phyloP scores from a whole-genome alignment of 306 rosid genomes.

The Boehmeria nivea region DNA sequence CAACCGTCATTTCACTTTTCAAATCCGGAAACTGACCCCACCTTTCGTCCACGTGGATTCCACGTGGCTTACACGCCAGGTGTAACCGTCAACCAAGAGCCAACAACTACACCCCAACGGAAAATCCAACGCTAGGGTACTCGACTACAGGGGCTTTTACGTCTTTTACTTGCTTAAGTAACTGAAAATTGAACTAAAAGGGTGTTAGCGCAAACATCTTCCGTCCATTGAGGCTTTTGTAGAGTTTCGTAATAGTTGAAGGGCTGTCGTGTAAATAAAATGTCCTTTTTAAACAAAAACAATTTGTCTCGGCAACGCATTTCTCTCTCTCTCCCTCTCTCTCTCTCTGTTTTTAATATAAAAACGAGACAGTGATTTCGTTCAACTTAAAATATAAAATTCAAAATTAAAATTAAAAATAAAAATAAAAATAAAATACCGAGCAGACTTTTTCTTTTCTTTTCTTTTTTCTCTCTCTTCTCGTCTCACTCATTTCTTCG shows the following conservation, averaged over 20 bases:
- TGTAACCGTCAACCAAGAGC: constrained; percentile 38
- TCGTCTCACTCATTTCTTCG: not conserved
- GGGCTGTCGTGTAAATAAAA: not conserved
- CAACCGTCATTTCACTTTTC: constrained; percentile 4
- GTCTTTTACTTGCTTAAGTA: not conserved
- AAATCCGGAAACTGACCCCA: constrained; percentile 18
- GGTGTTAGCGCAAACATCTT: not conserved
- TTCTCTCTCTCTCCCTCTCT: constrained; percentile 21
- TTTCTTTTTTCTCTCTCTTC: constrained; percentile 20
- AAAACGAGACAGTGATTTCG: constrained; percentile 25
- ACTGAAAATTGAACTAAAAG: not conserved
- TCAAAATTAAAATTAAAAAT: not conserved
- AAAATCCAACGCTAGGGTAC: not conserved
- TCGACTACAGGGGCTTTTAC: not conserved
- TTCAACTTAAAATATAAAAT: constrained; percentile 12
- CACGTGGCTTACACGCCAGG: constrained; percentile 36
- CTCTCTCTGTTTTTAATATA: too few relatives aligned
- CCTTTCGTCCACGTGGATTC: constrained; percentile 24
- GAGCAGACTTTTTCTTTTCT: constrained; percentile 12
- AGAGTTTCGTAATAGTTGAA: not conserved
- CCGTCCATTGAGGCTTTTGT: too few relatives aligned
- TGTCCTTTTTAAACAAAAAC: not conserved
- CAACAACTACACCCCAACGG: constrained; percentile 31
- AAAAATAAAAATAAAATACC: not conserved
- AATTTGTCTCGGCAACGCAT: not conserved